Evolutionary conservation across 257 asterid genomes (phyloP), one percentile per base, ranked within the genome.

Genomic region (Cynanchum wilfordii): DNA sequence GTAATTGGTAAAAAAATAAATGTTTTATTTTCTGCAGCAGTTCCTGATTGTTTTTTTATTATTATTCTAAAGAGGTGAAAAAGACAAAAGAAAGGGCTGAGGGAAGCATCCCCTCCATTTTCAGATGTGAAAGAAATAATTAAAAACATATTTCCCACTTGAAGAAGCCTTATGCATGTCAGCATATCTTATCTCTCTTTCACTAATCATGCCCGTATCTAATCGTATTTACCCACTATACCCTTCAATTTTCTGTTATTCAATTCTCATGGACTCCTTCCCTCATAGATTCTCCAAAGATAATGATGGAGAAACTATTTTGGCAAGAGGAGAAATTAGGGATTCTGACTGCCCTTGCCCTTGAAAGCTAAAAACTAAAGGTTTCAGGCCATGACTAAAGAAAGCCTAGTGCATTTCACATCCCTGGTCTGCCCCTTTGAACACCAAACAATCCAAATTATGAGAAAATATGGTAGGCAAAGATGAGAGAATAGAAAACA

Each of bases 101-200:
- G 38, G 71, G 65, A 73, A 63, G 65, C 36, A 62, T 47, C 47
- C 77, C 70, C 72, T 33, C 47, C 10, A 30, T 77, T 67, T 72
- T 68, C 67, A 81, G 88, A 86, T 73, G 84, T 67, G 83, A 86
- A 87, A 83, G 87, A 86, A 82, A 87, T 83, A 84, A 84, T 86
- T 83, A 84, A 76, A 76, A 82, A 72, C 85, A 77, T 77, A 82
- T 73, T 84, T 79, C 84, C 90, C 92, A 85, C 92, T 85, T 66
- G 74, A 83, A 82, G 74, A 83, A 82, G 83, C 79, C 89, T 82
- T 70, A 36, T 66, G 81, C 77, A 76, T 79, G 83, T 86, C 87
- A 86, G 80, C 92, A 77, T 81, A 86, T 89, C 91, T 86, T 84
- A 82, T 85, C 90, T 73, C 77, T 80, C 80, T 77, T 80, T 75